Base-by-base conservation (phyloP, 805 yeast species). In the Metschnikowia arizonensis region DNA sequence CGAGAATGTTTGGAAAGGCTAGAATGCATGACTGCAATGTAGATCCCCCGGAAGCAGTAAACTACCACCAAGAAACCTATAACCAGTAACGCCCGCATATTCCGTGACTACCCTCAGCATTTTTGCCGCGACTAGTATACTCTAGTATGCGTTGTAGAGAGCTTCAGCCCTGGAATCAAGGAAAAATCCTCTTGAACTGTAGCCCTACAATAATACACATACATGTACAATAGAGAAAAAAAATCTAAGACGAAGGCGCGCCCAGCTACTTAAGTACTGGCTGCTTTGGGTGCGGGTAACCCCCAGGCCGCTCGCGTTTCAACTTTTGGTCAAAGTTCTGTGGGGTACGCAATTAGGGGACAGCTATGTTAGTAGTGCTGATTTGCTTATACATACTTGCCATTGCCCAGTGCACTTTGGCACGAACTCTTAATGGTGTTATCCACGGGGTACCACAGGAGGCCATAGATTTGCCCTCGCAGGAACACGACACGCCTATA, bases 131-230 rank as follows among this genome's bases (percentile, higher is more conserved):
- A 60, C 66, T 65, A 68, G 74, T 68, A 46, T 61, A 60, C 74
- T 72, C 66, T 72, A 56, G 76, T 56, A 68, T 67, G 72, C 60
- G 74, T 72, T 72, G 76, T 72, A 72, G 76, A 71, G 76, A 72
- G 76, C 68, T 60, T 56, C 65, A 62, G 58, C 52, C 66, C 68
- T 71, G 59, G 66, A 42, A 44, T 47, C 49, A 33, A 53, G 53
- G 58, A 33, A 9, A 46, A 39, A 34, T 31, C 50, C 54, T 56
- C 51, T 51, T 33, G 57, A 62, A 59, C 56, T 57, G 67, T 53
- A 60, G 68, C 76, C 72, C 76, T 70, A 72, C 76, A 72, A 72
- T 72, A 72, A 72, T 72, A 72, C 74, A 62, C 72, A 69, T 68
- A 57, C 76, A 55, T 50, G 73, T 69, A 71, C 73, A 69, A 69